phyloP scores from a whole-genome alignment of 805 yeast genomes.

The Yamadazyma akitaensis region DNA sequence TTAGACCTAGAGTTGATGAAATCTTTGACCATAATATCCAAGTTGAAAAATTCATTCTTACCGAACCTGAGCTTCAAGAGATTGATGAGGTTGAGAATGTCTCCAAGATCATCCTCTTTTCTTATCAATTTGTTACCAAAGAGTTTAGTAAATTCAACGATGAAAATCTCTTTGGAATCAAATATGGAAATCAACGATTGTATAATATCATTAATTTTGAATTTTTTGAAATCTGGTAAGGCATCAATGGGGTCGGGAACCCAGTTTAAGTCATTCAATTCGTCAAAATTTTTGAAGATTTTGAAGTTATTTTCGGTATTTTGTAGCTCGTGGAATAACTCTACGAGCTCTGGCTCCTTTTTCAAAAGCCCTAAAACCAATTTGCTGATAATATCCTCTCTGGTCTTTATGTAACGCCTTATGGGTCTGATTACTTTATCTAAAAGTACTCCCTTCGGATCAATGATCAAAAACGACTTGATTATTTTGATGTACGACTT shows the following conservation, averaged over 20 bases:
- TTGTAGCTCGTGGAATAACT: conserved; percentile 53
- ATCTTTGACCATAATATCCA: conserved; percentile 85
- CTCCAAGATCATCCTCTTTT: conserved; percentile 28
- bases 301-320: conserved; percentile 13
- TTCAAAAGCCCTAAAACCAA: conserved; percentile 68
- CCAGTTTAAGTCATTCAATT: conserved; percentile 57
- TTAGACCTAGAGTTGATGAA: conserved; percentile 49
- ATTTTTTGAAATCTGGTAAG: conserved; percentile 72
- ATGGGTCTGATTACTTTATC: conserved; percentile 79
- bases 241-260: conserved; percentile 87
- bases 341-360: conserved; percentile 39
- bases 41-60: conserved; percentile 57
- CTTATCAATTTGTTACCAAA: conserved; percentile 57
- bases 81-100: conserved; percentile 41
- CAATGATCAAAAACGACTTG: conserved; percentile 68
- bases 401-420: conserved; percentile 61
- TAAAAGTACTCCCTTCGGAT: conserved; percentile 79
- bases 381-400: conserved; percentile 68
- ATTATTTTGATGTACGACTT: conserved; percentile 68
- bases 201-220: conserved; percentile 60
- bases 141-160: conserved; percentile 58
- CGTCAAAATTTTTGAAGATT: conserved; percentile 28
- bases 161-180: conserved; percentile 64
- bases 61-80: conserved; percentile 64
- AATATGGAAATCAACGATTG: conserved; percentile 69